phyloP scores from a whole-genome alignment of 2,329 filamentous ascomycete species.

The Rosellinia necatrix region DNA sequence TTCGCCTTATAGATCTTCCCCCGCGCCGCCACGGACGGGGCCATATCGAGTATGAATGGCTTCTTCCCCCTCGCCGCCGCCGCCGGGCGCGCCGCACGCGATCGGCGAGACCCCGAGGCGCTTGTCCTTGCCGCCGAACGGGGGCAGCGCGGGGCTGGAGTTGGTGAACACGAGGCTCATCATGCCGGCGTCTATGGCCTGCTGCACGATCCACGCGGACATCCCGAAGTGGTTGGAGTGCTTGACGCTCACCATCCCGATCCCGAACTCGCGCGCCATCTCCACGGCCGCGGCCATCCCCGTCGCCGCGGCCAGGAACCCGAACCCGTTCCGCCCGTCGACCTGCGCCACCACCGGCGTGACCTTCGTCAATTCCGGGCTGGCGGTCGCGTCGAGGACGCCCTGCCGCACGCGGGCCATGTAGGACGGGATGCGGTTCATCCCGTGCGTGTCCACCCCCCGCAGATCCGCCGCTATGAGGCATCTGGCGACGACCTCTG shows the following conservation, averaged over 20 bases:
- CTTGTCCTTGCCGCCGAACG: slow-evolving; percentile 70
- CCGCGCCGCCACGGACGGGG: slow-evolving; percentile 69
- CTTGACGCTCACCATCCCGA: slow-evolving; percentile 76
- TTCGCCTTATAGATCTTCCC: slow-evolving; percentile 75
- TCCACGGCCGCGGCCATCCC: slow-evolving; percentile 71
- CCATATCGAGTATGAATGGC: slow-evolving; percentile 78
- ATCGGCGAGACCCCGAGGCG: slow-evolving; percentile 76
- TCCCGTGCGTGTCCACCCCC: slow-evolving; percentile 79
- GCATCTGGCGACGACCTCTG: slow-evolving; percentile 66
- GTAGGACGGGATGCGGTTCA: slow-evolving; percentile 79
- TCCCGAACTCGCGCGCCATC: slow-evolving; percentile 67
- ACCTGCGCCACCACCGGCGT: slow-evolving; percentile 75
- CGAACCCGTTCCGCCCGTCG: slow-evolving; percentile 73
- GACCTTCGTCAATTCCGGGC: slow-evolving; percentile 61
- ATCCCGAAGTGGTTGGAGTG: slow-evolving; percentile 85
- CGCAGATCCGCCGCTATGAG: slow-evolving; percentile 77
- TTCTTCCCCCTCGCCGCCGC: slow-evolving; percentile 49
- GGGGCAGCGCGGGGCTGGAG: slow-evolving; percentile 72
- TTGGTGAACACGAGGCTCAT: slow-evolving; percentile 75
- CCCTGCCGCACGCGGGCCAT: slow-evolving; percentile 72
- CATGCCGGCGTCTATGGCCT: slow-evolving; percentile 73
- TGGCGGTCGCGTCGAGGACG: slow-evolving; percentile 65
- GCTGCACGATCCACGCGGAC: slow-evolving; percentile 79
- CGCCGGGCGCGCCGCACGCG: slow-evolving; percentile 75
- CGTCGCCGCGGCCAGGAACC: slow-evolving; percentile 69